phyloP scores from a whole-genome alignment of 2,329 filamentous ascomycete species.

The Leptographium flavum region DNA sequence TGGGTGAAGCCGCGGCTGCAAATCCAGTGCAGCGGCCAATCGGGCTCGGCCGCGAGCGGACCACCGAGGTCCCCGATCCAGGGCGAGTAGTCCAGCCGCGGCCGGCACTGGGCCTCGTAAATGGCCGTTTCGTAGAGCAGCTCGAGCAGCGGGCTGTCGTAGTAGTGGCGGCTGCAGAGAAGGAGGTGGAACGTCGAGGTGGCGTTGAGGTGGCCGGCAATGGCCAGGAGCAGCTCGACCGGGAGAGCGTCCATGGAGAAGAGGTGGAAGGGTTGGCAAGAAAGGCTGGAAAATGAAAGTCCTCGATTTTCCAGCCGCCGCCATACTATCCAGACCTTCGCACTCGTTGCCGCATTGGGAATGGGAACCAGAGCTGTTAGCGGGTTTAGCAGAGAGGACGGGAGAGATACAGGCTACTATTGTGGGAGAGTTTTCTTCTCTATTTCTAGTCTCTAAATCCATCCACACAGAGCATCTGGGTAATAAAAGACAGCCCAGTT shows the following conservation, averaged over 20 bases:
- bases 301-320: too few species aligned
- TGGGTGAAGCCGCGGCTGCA: background rate
- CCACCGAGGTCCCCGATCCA: background rate
- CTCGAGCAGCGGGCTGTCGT: background rate
- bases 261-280: too few species aligned
- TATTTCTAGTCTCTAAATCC: too few species aligned
- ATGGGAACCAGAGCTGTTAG: too few species aligned
- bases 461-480: too few species aligned
- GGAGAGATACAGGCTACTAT: too few species aligned
- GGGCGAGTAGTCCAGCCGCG: background rate
- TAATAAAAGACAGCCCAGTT: too few species aligned
- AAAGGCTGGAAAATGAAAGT: too few species aligned
- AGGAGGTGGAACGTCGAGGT: background rate
- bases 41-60: background rate
- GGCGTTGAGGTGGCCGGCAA: background rate
- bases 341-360: too few species aligned
- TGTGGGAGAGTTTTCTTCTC: too few species aligned
- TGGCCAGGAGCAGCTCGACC: background rate
- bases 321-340: too few species aligned
- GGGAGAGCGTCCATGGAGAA: background rate
- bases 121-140: background rate
- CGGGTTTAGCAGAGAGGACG: too few species aligned
- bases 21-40: background rate
- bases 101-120: background rate
- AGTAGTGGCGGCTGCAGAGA: background rate